phyloP scores from a whole-genome alignment of 2,329 filamentous ascomycete species.

The Calonectria hawksworthii region DNA sequence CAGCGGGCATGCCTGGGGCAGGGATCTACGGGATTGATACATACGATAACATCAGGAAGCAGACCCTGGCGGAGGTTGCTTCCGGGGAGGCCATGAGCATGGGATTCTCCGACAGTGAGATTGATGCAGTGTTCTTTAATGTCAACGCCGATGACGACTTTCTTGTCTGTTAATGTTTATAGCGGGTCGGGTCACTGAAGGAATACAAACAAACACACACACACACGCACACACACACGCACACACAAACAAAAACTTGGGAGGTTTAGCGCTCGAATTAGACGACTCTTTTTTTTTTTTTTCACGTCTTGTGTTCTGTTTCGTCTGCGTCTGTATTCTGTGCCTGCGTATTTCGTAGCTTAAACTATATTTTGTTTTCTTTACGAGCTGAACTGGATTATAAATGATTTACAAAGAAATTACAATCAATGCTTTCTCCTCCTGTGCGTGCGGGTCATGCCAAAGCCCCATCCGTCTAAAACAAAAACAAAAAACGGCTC shows the following conservation, averaged over 20 bases:
- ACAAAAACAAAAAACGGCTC: conserved; percentile 18
- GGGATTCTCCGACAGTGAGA: conserved; percentile 25
- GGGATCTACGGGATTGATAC: conserved; percentile 25
- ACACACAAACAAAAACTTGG: background rate
- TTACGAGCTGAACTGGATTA: background rate
- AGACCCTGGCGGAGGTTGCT: conserved; percentile 5
- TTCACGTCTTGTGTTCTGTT: background rate
- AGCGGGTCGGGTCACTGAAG: background rate
- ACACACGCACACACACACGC: no score
- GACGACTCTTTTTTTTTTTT: background rate
- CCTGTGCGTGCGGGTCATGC: conserved; percentile 44
- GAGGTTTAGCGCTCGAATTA: conserved; percentile 21
- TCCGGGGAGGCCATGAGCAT: conserved; percentile 15
- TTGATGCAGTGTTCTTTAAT: conserved; percentile 33
- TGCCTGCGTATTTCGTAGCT: background rate
- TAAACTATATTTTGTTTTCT: background rate
- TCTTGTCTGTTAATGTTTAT: conserved; percentile 28
- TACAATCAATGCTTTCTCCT: conserved; percentile 35
- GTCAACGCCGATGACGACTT: conserved; percentile 28
- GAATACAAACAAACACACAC: background rate
- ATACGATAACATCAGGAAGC: conserved; percentile 16
- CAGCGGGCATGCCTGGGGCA: conserved; percentile 12
- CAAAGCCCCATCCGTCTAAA: conserved; percentile 45
- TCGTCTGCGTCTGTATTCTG: background rate
- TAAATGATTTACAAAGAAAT: background rate